phyloP scores from a whole-genome alignment of 306 rosid genomes.

The Senna siamea region DNA sequence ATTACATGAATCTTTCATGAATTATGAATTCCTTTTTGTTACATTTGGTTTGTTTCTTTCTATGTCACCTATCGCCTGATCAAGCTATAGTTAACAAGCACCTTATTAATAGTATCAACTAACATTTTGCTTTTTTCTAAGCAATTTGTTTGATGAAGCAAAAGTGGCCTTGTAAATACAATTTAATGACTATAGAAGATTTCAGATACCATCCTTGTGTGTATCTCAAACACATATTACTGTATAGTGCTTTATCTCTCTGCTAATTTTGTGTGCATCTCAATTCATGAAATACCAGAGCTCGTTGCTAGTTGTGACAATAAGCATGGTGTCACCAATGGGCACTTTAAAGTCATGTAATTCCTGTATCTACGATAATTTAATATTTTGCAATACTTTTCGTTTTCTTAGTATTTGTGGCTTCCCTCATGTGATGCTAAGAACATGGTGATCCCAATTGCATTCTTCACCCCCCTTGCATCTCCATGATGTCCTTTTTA shows the following conservation, averaged over 20 bases:
- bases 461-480: neutral
- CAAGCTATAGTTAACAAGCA: conserved; percentile 24
- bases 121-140: conserved; percentile 10
- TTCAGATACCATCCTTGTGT: conserved; percentile 21
- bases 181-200: conserved; percentile 22
- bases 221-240: neutral
- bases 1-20: conserved; percentile 19
- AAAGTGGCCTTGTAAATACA: conserved; percentile 13
- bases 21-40: conserved; percentile 31
- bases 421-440: neutral
- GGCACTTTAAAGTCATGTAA: neutral
- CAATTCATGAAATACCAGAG: neutral
- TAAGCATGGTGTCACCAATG: neutral
- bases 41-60: neutral
- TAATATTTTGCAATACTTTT: conserved; percentile 17
- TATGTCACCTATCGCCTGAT: neutral
- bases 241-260: too few relatives aligned
- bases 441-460: conserved; percentile 1
- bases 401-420: neutral
- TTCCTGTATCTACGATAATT: conserved; percentile 20
- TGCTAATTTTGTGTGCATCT: conserved; percentile 7
- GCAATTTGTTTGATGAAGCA: conserved; percentile 29
- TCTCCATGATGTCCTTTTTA: neutral
- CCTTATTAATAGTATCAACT: neutral
- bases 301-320: conserved; percentile 14